Evolutionary conservation across 257 asterid species (phyloP), one percentile per base, ranked within the genome.

Genomic region (Petunia secreta): DNA sequence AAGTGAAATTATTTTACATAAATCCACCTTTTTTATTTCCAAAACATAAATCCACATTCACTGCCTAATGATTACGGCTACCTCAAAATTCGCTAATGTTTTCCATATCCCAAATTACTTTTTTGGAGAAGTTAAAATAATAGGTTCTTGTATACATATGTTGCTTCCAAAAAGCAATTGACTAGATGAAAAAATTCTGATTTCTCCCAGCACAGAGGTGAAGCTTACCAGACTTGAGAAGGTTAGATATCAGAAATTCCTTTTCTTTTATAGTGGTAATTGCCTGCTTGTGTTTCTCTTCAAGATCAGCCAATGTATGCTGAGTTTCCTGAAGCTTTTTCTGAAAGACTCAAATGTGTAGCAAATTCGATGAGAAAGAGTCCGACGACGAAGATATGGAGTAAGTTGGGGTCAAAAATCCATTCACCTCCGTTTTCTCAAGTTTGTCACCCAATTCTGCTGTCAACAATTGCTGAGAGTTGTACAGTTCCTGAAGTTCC

Each of bases 261-360:
- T 96, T 96, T 83, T 96, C 99, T 83, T 92, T 96, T 78, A 96
- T 96, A 54, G 92, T 91, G 80, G 95, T 91, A 84, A 90, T 96
- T 75, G 98, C 98, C 87, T 90, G 97, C 80, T 91, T 87, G 76
- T 91, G 96, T 83, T 86, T 92, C 83, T 92, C 99, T 86, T 94
- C 99, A 46, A 96, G 98, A 90, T 92, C 98, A 88, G 91, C 90
- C 91, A 96, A 82, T 57, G 90, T 86, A 80, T 88, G 91, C 89
- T 90, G 98, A 80, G 99, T 92, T 90, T 89, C 97, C 80, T 88
- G 90, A 80, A 96, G 97, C 86, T 90, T 96, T 92, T 85, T 90
- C 99, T 96, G 93, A 81, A 85, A 83, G 59, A 81, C 67, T 48
- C 62, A 50, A 52, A 71, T 34, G 34, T 36, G 9, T 73, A 34